Conservation (phyloP, 306 rosid species). For the Biancaea sappan region DNA sequence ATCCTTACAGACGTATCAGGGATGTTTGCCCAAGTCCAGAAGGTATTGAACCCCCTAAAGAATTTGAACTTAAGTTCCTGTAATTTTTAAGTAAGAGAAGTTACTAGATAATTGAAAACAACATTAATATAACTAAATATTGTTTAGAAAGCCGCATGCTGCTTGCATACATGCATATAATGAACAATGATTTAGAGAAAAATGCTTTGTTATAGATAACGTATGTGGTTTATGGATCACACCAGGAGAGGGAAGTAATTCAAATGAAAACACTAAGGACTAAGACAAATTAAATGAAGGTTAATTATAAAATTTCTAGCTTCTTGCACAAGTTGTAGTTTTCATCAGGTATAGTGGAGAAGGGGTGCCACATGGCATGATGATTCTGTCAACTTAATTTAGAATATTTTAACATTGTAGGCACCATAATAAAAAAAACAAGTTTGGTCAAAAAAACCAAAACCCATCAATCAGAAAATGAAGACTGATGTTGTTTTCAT, state of each 20-base stretch:
- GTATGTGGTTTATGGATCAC: background rate
- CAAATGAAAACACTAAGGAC: background rate
- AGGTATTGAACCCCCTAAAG: constrained; percentile 69
- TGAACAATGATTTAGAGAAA: constrained; percentile 14
- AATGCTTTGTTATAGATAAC: background rate
- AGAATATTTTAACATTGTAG: background rate
- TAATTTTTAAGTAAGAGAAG: constrained; percentile 10
- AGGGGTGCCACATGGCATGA: background rate
- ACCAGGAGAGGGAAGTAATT: constrained; percentile 12
- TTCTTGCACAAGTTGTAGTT: background rate
- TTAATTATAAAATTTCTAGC: background rate
- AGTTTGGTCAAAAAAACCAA: constrained; percentile 11
- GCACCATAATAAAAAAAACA: constrained; percentile 8
- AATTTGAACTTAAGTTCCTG: constrained; percentile 91
- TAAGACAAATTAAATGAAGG: background rate
- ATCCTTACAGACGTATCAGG: constrained; percentile 71
- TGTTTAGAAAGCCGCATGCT: constrained; percentile 13
- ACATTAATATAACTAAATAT: background rate
- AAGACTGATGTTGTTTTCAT: background rate
- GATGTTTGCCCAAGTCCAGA: constrained; percentile 74
- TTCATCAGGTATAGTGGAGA: background rate
- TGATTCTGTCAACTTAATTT: background rate
- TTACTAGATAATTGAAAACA: constrained; percentile 17
- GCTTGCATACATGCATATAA: background rate
- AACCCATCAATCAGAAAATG: constrained; percentile 1